A percentile compares a stretch with the other conserved stretches of the same genome.
Conservation (phyloP, 2,329 filamentous ascomycete genomes). For the Fusarium buxicola region DNA sequence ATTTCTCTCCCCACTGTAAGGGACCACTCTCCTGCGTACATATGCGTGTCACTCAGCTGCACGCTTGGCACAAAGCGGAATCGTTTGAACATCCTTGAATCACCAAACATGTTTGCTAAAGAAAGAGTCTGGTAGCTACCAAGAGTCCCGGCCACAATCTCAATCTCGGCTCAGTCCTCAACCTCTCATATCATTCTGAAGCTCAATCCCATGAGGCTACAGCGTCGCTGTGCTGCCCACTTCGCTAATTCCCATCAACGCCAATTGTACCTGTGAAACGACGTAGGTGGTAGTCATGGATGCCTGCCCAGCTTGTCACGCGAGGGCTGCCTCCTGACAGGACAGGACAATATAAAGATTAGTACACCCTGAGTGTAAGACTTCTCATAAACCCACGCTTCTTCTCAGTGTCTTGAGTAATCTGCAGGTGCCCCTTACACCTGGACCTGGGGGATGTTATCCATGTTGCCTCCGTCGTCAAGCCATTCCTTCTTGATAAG, state of each 20-base stretch:
- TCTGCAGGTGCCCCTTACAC: constrained; percentile 37
- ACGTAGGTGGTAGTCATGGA: too few relatives aligned
- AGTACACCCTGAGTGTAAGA: background rate
- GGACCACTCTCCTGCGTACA: constrained; percentile 20
- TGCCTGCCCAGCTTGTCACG: too few relatives aligned
- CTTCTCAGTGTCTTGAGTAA: background rate
- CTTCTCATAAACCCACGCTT: constrained; percentile 1
- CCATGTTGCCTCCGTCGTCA: constrained; percentile 76
- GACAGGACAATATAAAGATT: too few relatives aligned
- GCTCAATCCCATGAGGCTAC: background rate
- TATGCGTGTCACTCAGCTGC: constrained; percentile 25
- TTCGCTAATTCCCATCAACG: background rate
- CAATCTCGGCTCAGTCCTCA: background rate
- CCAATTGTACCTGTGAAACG: background rate
- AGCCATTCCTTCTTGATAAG: constrained; percentile 83
- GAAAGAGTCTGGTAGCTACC: constrained; percentile 2
- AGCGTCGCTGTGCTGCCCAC: background rate
- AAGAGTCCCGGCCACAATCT: background rate
- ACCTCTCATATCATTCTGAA: background rate
- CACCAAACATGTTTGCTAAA: constrained; percentile 16
- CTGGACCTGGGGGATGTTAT: constrained; percentile 70
- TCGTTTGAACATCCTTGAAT: constrained; percentile 3
- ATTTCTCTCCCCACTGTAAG: constrained; percentile 11
- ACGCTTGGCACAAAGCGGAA: constrained; percentile 2
- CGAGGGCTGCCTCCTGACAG: too few relatives aligned